Percentiles rank a stretch among this genome's conserved stretches.
phyloP scores from a whole-genome alignment of 2,329 filamentous ascomycete genomes.

The Rhinocladiella similis region DNA sequence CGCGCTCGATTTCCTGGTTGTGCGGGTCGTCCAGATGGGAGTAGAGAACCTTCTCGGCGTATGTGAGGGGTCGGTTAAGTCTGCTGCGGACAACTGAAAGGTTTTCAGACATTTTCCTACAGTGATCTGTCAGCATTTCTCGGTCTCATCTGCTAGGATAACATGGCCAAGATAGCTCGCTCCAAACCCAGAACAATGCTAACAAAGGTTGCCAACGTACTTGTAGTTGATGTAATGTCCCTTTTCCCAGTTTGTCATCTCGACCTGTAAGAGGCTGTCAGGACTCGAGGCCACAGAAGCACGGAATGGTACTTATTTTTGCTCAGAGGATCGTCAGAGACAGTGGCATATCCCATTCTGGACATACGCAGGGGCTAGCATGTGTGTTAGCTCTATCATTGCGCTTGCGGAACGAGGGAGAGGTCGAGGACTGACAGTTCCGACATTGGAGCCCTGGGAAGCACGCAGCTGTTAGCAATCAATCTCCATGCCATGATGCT shows the following conservation, averaged over 20 bases:
- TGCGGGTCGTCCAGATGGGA: constrained; percentile 97
- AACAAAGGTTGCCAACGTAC: constrained; percentile 36
- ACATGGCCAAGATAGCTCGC: neutral
- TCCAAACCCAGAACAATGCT: no score
- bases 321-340: constrained; percentile 77
- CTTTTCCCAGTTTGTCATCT: constrained; percentile 96
- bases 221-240: constrained; percentile 97
- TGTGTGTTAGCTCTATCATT: constrained; percentile 17
- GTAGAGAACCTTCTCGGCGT: constrained; percentile 98
- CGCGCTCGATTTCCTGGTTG: constrained; percentile 93
- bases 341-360: constrained; percentile 29
- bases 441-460: constrained; percentile 45
- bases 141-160: neutral
- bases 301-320: constrained; percentile 56
- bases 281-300: neutral
- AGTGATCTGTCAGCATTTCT: constrained; percentile 2
- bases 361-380: constrained; percentile 32
- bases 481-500: neutral
- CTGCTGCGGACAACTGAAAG: constrained; percentile 83
- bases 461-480: constrained; percentile 12
- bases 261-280: constrained; percentile 57
- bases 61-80: constrained; percentile 90
- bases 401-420: neutral
- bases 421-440: constrained; percentile 41
- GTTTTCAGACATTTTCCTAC: constrained; percentile 97